A percentile compares a stretch with the other conserved stretches of the same genome.
phyloP scores from a whole-genome alignment of 2,329 filamentous ascomycete genomes.

The Pyricularia sp. region DNA sequence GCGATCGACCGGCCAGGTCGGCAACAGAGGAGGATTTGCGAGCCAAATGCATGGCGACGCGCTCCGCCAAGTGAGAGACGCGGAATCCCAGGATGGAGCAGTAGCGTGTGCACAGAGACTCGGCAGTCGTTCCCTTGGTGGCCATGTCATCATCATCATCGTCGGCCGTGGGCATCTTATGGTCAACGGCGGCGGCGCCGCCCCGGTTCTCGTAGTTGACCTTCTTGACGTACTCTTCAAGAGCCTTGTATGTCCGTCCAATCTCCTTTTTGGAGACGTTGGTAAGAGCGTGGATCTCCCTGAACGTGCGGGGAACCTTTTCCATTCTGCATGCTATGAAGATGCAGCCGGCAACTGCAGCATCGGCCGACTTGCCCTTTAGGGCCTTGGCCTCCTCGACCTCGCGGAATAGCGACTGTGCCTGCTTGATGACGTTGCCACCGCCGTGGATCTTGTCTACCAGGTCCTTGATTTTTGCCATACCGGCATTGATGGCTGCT shows the following conservation, averaged over 20 bases:
- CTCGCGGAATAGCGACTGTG: slow-evolving; percentile 92
- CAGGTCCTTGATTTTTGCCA: slow-evolving; percentile 77
- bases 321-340: slow-evolving; percentile 95
- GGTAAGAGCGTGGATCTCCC: slow-evolving; percentile 88
- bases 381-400: slow-evolving; percentile 88
- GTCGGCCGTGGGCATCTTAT: slow-evolving; percentile 37
- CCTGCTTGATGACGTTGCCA: slow-evolving; percentile 73
- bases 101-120: slow-evolving; percentile 81
- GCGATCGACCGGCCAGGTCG: slow-evolving; percentile 83
- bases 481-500: slow-evolving; percentile 55
- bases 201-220: slow-evolving; percentile 50
- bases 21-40: slow-evolving; percentile 68
- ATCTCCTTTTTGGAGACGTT: slow-evolving; percentile 97
- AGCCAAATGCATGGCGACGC: slow-evolving; percentile 71
- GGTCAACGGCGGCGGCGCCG: slow-evolving; percentile 25
- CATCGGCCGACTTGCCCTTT: slow-evolving; percentile 91
- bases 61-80: slow-evolving; percentile 63
- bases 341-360: slow-evolving; percentile 90
- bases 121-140: slow-evolving; percentile 68
- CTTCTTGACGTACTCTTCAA: slow-evolving; percentile 71
- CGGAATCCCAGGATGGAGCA: slow-evolving; percentile 73
- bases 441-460: slow-evolving; percentile 80
- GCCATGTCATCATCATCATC: slow-evolving; percentile 50
- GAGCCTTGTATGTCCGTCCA: slow-evolving; percentile 84
- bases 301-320: slow-evolving; percentile 78